Conservation (phyloP, 2,329 filamentous ascomycete species). For the Simplicillium aogashimaense region DNA sequence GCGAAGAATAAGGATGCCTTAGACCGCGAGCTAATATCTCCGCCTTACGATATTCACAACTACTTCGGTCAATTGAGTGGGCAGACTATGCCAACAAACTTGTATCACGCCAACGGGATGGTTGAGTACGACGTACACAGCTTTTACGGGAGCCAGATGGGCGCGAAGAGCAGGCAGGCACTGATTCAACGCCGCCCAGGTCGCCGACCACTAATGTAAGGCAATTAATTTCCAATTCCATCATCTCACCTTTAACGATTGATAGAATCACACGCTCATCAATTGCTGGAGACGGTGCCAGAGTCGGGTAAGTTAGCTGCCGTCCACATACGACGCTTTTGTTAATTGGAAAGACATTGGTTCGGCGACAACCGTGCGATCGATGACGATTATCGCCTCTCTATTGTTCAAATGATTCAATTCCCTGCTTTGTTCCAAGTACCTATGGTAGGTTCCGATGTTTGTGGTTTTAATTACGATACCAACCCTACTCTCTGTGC, state of each 20-base stretch:
- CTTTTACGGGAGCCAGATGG: constrained; percentile 63
- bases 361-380: constrained; percentile 45
- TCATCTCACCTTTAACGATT: constrained; percentile 48
- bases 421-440: constrained; percentile 49
- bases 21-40: constrained; percentile 9
- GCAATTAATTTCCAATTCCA: constrained; percentile 51
- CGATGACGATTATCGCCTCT: constrained; percentile 42
- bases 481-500: constrained; percentile 52
- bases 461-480: constrained; percentile 61
- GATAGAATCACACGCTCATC: constrained; percentile 2
- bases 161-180: constrained; percentile 46
- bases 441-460: constrained; percentile 58
- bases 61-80: constrained; percentile 36
- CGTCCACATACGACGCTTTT: neutral
- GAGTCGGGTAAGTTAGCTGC: constrained; percentile 46
- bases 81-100: constrained; percentile 54
- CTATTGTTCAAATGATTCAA: constrained; percentile 8
- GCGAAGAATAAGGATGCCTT: constrained; percentile 9
- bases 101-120: constrained; percentile 57
- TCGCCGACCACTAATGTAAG: constrained; percentile 41
- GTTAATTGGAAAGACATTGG: constrained; percentile 28
- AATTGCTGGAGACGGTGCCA: constrained; percentile 1
- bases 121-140: constrained; percentile 67
- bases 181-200: constrained; percentile 53
- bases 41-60: constrained; percentile 7